Base-by-base conservation (phyloP, 176 grass and related monocot genomes). In the Tillandsia leiboldiana region DNA sequence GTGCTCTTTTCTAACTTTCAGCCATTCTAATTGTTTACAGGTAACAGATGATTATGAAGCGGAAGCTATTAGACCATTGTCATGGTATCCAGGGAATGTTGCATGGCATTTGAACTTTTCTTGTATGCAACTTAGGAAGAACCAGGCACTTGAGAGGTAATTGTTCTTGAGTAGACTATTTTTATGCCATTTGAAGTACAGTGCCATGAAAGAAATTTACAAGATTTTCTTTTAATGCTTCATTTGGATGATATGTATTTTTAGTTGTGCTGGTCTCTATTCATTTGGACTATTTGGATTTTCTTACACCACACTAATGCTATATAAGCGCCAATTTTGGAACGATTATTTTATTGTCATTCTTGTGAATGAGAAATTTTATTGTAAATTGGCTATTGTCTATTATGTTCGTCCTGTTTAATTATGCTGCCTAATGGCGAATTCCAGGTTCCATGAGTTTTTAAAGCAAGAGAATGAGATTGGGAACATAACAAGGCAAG, bases 101-200 rank as follows among this genome's bases (percentile, higher is more conserved):
- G 94, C 94, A 12, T 97, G 94, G 94, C 94, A 97, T 73, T 82
- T 92, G 78, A 97, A 97, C 70, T 97, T 97, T 81, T 97, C 94
- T 67, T 77, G 94, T 66, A 97, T 92, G 88, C 84, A 97, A 76
- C 82, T 97, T 52, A 92, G 94, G 70, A 97, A 91, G 87, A 97
- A 90, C 59, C 89, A 97, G 70, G 86, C 94, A 72, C 89, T 97
- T 83, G 94, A 97, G 84, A 81, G 94, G 94, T 96, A 87, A 6
- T 33, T 33, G 29, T 33, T 33, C 2, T 33, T 33, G 3, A 33
- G 29, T 33, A 33, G 29, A 33, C 29, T 5, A 33, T 33, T 5
- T 33, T 33, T 33, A 33, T 33, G 29, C 29, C 29, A 33, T 5
- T 33, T 33, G 29, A 33, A 33, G 29, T 33, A 33, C 3, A 33